Evolutionary conservation across 2,329 filamentous ascomycete species (phyloP), one percentile per base, ranked within the genome.

Genomic region (Thelonectria rubi): DNA sequence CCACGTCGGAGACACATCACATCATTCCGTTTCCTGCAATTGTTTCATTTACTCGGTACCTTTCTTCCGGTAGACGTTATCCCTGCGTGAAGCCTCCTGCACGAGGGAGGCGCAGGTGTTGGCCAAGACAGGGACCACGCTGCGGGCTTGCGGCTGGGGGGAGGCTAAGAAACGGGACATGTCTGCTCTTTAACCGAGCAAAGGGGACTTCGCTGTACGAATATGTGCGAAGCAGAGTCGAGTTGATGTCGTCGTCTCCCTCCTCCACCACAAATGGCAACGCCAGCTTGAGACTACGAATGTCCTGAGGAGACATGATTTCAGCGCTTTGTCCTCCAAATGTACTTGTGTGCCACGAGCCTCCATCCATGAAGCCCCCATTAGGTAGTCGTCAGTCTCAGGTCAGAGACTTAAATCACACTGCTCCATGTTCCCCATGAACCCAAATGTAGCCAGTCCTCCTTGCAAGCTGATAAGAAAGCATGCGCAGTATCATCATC

Each of bases 1-100:
- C 55, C 55, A 57, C 26, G 18, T 45, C 39, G 32, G n/a, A 54
- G 40, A n/a, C 45, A 50, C 46, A 57, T 49, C 47, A 49, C 47
- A 49, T 49, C 17, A 37, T 49, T 20, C 15, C 15, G 47, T 37
- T 49, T 51, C 45, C 37, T 51, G 55, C 47, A 57, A 26, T 50
- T 57, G 55, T 57, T 49, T 57, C 55, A 57, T 50, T 57, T 57
- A 37, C 34, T 37, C 34, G 7, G 34, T 37, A 14, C 34, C 11
- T 37, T 37, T 37, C 12, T 37, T 37, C 34, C 34, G 34, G 34
- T 14, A 37, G 34, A 37, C 34, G 8, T 37, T 37, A 37, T 37
- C 34, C 34, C 34, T 37, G 26, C 26, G 26, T 7, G 8, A 30
- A 30, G 34, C 8, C 15, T 37, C 34, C 34, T 14, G 34, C 34